phyloP scores from a whole-genome alignment of 257 asterid species.

The Nicotiana paniculata region DNA sequence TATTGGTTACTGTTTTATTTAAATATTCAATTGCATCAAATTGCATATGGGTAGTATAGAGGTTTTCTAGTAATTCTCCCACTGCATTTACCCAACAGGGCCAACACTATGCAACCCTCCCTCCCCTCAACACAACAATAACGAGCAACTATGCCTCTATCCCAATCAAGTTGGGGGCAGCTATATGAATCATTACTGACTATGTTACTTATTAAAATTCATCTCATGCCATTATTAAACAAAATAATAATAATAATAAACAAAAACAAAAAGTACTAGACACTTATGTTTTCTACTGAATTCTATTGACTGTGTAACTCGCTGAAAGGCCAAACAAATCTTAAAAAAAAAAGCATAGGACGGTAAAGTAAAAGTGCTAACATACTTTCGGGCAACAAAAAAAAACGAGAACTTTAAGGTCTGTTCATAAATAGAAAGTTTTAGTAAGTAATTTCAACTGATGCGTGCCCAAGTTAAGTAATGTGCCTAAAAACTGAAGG shows the following conservation, averaged over 20 bases:
- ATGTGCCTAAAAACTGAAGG: neutral
- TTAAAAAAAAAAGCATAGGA: too few relatives aligned
- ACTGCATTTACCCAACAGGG: neutral
- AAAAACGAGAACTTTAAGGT: neutral
- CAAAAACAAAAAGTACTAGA: too few relatives aligned
- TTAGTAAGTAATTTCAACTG: neutral
- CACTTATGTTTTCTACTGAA: too few relatives aligned
- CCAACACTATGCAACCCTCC: neutral
- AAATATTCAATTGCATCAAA: neutral
- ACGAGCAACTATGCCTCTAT: too few relatives aligned
- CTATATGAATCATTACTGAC: too few relatives aligned
- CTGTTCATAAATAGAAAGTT: neutral
- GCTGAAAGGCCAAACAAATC: too few relatives aligned
- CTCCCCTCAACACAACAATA: neutral
- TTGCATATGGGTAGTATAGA: neutral
- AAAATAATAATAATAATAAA: too few relatives aligned
- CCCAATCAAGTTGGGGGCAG: too few relatives aligned
- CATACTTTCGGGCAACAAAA: neutral
- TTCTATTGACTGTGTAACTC: too few relatives aligned
- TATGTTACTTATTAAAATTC: too few relatives aligned
- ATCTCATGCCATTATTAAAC: too few relatives aligned
- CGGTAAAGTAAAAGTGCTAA: too few relatives aligned
- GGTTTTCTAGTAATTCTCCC: neutral
- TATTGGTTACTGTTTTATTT: neutral
- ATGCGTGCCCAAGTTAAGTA: constrained; percentile 2